Base-by-base conservation (phyloP, 148 eudicot genomes). In the Vaccinium myrtillus region DNA sequence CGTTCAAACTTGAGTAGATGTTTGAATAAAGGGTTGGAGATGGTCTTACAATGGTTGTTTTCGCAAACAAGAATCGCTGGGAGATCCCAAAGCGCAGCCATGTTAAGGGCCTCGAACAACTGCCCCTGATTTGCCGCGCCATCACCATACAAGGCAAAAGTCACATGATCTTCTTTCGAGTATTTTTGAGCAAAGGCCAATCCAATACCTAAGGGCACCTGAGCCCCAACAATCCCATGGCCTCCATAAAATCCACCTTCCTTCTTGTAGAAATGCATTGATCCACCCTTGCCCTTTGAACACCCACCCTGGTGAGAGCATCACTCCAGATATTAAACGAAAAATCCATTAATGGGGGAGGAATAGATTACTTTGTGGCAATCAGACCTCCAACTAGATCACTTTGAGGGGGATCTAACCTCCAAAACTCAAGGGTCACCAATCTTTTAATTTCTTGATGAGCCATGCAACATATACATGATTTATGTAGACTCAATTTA, bases 51-150 rank as follows among this genome's bases (percentile, higher is more conserved):
- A 81, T 96, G 99, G 91, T 97, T 97, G 56, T 97, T 97, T 89
- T 97, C 99, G 69, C 98, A 95, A 18, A 97, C 98, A 83, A 97
- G 90, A 78, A 95, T 92, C 0, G 98, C 96, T 67, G 99, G 99
- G 78, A 97, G 90, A 86, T 97, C 98, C 99, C 95, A 97, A 55
- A 97, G 92, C 0, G 99, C 99, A 43, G 99, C 95, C 93, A 97
- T 95, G 87, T 97, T 97, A 86, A 97, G 87, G 5, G 98, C 98
- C 89, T 97, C 99, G 78, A 95, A 97, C 83, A 97, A 83, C 84
- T 97, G 99, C 3, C 98, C 99, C 86, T 97, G 98, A 89, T 97
- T 97, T 0, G 98, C 98, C 1, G 99, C 98, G 2, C 99, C 99
- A 87, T 97, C 99, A 5, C 99, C 99, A 84, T 95, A 97, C 85